Conservation (phyloP, 2,329 filamentous ascomycete genomes). For the Paecilomyces niveus region DNA sequence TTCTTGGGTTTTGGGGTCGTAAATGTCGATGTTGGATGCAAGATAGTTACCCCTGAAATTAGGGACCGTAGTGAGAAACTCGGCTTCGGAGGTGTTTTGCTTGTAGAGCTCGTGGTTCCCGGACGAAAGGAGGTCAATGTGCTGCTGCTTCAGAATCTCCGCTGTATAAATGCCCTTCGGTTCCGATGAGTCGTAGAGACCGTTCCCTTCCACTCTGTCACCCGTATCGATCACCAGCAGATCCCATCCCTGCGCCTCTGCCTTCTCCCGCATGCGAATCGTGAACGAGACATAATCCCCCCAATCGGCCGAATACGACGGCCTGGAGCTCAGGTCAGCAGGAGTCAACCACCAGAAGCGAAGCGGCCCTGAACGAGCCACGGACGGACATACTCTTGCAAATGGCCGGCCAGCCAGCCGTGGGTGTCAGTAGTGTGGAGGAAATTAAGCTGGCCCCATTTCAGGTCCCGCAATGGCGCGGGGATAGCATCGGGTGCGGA, state of each 20-base stretch:
- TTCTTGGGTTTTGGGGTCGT: conserved; percentile 63
- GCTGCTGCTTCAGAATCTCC: conserved; percentile 75
- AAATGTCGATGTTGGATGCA: conserved; percentile 87
- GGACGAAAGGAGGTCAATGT: conserved; percentile 75
- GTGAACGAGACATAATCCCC: conserved; percentile 96
- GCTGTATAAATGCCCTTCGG: conserved; percentile 87
- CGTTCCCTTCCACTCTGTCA: conserved; percentile 88
- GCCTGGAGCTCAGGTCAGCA: conserved; percentile 38
- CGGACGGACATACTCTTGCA: conserved; percentile 63
- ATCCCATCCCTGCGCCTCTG: conserved; percentile 72
- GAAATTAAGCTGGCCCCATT: conserved; percentile 94
- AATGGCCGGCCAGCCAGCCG: conserved; percentile 89
- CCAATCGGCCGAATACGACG: conserved; percentile 94
- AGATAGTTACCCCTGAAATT: conserved; percentile 76
- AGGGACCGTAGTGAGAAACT: conserved; percentile 73
- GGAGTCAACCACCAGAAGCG: conserved; percentile 12
- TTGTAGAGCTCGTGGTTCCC: conserved; percentile 97
- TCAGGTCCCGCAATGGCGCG: conserved; percentile 74
- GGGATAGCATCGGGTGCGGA: conserved; percentile 68
- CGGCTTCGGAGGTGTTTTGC: conserved; percentile 65
- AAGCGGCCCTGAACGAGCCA: conserved; percentile 1
- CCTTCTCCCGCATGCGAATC: conserved; percentile 68
- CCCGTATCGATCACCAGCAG: conserved; percentile 93
- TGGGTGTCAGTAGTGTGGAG: conserved; percentile 95
- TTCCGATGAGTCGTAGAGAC: conserved; percentile 80